phyloP scores from a whole-genome alignment of 768 basidiomycete species.

The Punctularia strigosozonata region DNA sequence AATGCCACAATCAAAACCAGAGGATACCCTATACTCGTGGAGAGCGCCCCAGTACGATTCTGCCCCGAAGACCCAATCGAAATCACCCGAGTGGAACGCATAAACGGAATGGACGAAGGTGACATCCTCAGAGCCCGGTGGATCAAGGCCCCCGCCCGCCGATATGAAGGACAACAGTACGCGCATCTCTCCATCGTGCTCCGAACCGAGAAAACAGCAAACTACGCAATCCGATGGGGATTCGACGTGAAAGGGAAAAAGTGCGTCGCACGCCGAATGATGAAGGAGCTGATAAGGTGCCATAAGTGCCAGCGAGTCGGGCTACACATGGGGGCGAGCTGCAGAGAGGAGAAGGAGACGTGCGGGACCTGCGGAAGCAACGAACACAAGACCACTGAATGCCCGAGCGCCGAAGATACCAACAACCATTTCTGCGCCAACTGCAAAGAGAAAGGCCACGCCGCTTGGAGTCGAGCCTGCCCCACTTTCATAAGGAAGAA shows the following conservation, averaged over 20 bases:
- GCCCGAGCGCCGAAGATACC: not conserved
- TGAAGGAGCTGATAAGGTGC: not conserved
- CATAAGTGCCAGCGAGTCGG: not conserved
- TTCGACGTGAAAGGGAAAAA: not conserved
- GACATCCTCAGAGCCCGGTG: not conserved
- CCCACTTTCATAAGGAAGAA: not conserved
- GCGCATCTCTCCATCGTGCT: not conserved
- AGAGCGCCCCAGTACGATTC: not conserved
- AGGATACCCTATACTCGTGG: not conserved
- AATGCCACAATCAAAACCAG: not conserved
- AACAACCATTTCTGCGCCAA: not conserved
- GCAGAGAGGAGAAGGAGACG: not conserved
- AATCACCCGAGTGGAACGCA: not conserved
- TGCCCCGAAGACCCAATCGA: not conserved
- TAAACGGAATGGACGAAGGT: not conserved
- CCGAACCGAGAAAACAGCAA: not conserved
- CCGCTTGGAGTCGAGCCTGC: not conserved
- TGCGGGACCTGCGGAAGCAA: not conserved
- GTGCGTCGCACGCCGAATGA: not conserved
- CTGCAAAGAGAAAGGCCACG: not conserved
- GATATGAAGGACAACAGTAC: not conserved
- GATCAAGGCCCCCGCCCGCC: not conserved
- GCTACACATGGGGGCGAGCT: not conserved
- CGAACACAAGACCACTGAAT: not conserved
- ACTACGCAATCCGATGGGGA: not conserved